These are phyloP conservation scores for Candida bentonensis DNA, from an alignment of 805 yeast genomes.

Conservation along the genomic window DNA sequence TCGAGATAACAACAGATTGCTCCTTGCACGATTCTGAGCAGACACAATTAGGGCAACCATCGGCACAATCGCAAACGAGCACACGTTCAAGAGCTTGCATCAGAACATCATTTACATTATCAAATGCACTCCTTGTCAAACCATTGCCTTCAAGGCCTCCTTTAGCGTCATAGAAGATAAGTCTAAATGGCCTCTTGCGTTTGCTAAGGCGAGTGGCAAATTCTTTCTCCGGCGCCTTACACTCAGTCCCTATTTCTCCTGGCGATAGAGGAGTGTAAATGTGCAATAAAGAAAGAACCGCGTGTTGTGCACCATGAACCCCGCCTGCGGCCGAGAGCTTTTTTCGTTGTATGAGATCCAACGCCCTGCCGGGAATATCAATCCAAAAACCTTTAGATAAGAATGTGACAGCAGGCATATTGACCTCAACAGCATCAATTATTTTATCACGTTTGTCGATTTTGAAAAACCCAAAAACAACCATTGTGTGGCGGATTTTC, in stretches of 20 bases:
- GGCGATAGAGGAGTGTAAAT: constrained; percentile 52
- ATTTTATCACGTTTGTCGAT: constrained; percentile 61
- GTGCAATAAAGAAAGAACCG: constrained; percentile 67
- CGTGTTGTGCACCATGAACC: constrained; percentile 95
- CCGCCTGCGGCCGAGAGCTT: constrained; percentile 68
- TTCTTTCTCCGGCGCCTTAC: constrained; percentile 96
- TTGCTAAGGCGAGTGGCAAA: constrained; percentile 61
- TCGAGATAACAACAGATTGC: constrained; percentile 67
- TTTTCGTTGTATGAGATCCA: constrained; percentile 44
- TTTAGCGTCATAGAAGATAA: constrained; percentile 69
- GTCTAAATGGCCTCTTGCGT: constrained; percentile 73
- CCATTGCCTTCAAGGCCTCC: constrained; percentile 79
- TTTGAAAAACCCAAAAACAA: constrained; percentile 89
- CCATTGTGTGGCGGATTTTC: constrained; percentile 49
- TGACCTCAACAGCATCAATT: constrained; percentile 87
- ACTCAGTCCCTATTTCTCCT: constrained; percentile 72
- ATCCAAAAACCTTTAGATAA: constrained; percentile 82
- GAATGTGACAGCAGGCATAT: constrained; percentile 65
- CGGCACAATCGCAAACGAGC: constrained; percentile 43
- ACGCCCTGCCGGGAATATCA: constrained; percentile 58
- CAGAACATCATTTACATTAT: constrained; percentile 55
- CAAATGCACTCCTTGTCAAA: constrained; percentile 64
- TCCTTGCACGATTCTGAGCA: constrained; percentile 74
- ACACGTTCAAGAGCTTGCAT: constrained; percentile 45
- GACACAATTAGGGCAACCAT: constrained; percentile 78